These are phyloP conservation scores for Didymellaceae sp. DNA, from an alignment of 2,329 filamentous ascomycete genomes.

Conservation along the genomic window DNA sequence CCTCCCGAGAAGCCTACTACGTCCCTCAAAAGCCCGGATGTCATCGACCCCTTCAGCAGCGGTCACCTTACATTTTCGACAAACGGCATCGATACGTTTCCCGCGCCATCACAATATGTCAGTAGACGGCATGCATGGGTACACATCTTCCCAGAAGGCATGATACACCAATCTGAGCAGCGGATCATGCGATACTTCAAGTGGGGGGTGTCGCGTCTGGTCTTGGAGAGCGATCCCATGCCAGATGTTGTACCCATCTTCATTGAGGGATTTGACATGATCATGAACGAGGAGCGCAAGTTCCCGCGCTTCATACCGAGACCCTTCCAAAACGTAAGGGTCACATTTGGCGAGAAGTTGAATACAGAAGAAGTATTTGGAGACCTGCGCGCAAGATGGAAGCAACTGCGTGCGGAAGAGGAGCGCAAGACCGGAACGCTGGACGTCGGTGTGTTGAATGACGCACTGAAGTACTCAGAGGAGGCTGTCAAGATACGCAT, in stretches of 20 bases:
- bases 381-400: constrained; percentile 77
- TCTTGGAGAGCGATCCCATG: constrained; percentile 85
- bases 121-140: constrained; percentile 81
- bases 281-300: constrained; percentile 83
- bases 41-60: constrained; percentile 63
- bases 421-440: constrained; percentile 53
- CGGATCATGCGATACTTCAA: constrained; percentile 94
- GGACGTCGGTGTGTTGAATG: constrained; percentile 65
- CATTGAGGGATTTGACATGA: constrained; percentile 83
- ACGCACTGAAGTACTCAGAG: constrained; percentile 69
- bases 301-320: constrained; percentile 85
- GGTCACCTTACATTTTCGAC: constrained; percentile 68
- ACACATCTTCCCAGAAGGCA: constrained; percentile 95
- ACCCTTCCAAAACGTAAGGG: constrained; percentile 69
- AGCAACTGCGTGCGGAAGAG: constrained; percentile 64
- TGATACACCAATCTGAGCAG: constrained; percentile 84
- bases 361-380: constrained; percentile 79
- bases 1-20: constrained; percentile 30
- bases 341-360: constrained; percentile 81
- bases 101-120: constrained; percentile 74
- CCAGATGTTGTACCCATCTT: constrained; percentile 94
- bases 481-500: constrained; percentile 80
- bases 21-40: constrained; percentile 39
- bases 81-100: constrained; percentile 68
- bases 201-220: constrained; percentile 91